Conservation (phyloP, 768 basidiomycete species). For the Suillus subaureus region DNA sequence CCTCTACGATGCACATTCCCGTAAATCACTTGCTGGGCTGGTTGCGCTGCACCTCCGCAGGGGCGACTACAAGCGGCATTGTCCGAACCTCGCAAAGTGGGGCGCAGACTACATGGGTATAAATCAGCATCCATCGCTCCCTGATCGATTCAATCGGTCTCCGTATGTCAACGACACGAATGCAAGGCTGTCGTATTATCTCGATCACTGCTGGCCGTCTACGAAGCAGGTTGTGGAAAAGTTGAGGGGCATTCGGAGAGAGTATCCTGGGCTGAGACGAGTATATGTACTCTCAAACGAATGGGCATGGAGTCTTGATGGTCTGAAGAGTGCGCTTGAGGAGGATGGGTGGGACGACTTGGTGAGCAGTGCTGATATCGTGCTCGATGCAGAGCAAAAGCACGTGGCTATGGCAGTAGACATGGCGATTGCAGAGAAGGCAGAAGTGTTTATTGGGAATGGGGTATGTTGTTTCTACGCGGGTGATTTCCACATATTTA, state of each 20-base stretch:
- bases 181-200: slow-evolving; percentile 36
- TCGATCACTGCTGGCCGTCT: slow-evolving; percentile 46
- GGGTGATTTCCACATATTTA: neutral
- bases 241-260: slow-evolving; percentile 37
- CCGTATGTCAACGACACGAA: slow-evolving; percentile 15
- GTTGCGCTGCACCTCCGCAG: slow-evolving; percentile 58
- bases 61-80: slow-evolving; percentile 60
- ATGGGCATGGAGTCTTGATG: slow-evolving; percentile 44
- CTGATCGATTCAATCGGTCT: slow-evolving; percentile 43
- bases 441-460: slow-evolving; percentile 64
- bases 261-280: slow-evolving; percentile 33
- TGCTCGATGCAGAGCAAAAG: slow-evolving; percentile 46
- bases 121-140: slow-evolving; percentile 43
- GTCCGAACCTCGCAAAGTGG: slow-evolving; percentile 51
- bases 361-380: slow-evolving; percentile 42
- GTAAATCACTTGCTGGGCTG: slow-evolving; percentile 40
- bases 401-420: slow-evolving; percentile 56
- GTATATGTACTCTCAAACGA: slow-evolving; percentile 57
- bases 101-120: slow-evolving; percentile 50
- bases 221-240: slow-evolving; percentile 43
- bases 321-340: slow-evolving; percentile 39
- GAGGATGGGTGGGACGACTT: slow-evolving; percentile 55
- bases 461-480: slow-evolving; percentile 44
- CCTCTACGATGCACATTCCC: slow-evolving; percentile 19
- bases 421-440: slow-evolving; percentile 60